Conservation (phyloP, 768 basidiomycete species). For the Boletus patriciae region DNA sequence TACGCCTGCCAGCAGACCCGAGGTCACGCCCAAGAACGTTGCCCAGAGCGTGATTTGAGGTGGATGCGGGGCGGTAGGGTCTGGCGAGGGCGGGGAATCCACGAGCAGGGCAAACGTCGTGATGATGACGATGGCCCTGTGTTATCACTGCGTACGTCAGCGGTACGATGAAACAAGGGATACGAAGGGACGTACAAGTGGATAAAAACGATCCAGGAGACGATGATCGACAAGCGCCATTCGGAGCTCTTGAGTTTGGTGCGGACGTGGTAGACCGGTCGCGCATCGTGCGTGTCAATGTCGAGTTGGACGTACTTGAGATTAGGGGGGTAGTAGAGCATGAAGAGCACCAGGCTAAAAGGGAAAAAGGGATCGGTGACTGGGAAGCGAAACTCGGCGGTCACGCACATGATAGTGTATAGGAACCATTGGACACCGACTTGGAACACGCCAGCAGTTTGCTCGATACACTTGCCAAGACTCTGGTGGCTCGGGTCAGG, state of each 20-base stretch:
- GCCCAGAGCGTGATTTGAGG: conserved; percentile 63
- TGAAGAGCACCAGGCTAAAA: conserved; percentile 79
- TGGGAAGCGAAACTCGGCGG: background rate
- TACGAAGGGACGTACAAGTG: conserved; percentile 63
- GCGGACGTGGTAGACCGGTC: conserved; percentile 44
- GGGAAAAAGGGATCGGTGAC: background rate
- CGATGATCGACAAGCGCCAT: conserved; percentile 76
- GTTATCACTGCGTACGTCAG: background rate
- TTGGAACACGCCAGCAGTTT: conserved; percentile 80
- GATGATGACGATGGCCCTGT: conserved; percentile 46
- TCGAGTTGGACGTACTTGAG: conserved; percentile 64
- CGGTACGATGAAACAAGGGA: background rate
- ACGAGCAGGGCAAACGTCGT: conserved; percentile 63
- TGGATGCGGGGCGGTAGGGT: conserved; percentile 36
- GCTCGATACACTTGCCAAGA: conserved; percentile 70
- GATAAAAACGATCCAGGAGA: conserved; percentile 66
- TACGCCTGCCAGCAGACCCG: conserved; percentile 71
- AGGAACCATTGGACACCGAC: conserved; percentile 80
- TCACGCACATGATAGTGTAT: conserved; percentile 80
- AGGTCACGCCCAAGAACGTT: conserved; percentile 81
- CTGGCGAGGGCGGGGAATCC: conserved; percentile 41
- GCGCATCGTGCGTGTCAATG: conserved; percentile 42
- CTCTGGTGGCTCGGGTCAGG: conserved; percentile 44
- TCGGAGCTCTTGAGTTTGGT: conserved; percentile 55
- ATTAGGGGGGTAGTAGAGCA: conserved; percentile 86